phyloP scores from a whole-genome alignment of 129 eudicot genomes.

The Saussurea involucrata region DNA sequence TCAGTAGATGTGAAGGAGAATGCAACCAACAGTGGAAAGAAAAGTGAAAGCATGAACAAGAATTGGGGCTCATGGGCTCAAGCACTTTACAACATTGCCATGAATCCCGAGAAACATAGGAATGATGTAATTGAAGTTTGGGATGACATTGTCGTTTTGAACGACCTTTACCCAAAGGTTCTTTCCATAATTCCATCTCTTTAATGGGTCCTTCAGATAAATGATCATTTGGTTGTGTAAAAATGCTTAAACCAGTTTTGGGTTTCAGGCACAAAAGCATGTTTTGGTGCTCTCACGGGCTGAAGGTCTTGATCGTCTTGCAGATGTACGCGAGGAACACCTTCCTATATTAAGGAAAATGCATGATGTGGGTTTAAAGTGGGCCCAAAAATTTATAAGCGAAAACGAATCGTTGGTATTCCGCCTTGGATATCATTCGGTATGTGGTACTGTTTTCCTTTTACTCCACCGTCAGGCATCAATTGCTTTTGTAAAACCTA shows the following conservation, averaged over 20 bases:
- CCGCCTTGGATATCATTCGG: slow-evolving; percentile 97
- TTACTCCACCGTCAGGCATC: background rate
- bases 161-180: slow-evolving; percentile 90
- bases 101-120: slow-evolving; percentile 65
- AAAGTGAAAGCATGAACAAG: slow-evolving; percentile 24
- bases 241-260: background rate
- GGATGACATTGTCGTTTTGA: slow-evolving; percentile 71
- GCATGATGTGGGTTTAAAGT: slow-evolving; percentile 74
- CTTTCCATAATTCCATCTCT: slow-evolving; percentile 6
- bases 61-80: slow-evolving; percentile 87
- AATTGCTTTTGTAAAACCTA: background rate
- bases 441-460: slow-evolving; percentile 29
- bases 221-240: background rate
- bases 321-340: slow-evolving; percentile 59
- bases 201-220: background rate
- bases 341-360: slow-evolving; percentile 53
- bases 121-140: slow-evolving; percentile 48
- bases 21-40: slow-evolving; percentile 13
- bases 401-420: slow-evolving; percentile 61
- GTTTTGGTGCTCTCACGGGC: slow-evolving; percentile 70
- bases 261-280: slow-evolving; percentile 72
- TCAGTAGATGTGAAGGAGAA: slow-evolving; percentile 19
- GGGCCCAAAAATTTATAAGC: slow-evolving; percentile 51
- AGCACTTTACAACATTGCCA: slow-evolving; percentile 74
- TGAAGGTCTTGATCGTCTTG: slow-evolving; percentile 68